Evolutionary conservation across 1,139 yeast genomes (phyloP), one percentile per base, ranked within the genome.

Genomic region (Diutina siamensis): DNA sequence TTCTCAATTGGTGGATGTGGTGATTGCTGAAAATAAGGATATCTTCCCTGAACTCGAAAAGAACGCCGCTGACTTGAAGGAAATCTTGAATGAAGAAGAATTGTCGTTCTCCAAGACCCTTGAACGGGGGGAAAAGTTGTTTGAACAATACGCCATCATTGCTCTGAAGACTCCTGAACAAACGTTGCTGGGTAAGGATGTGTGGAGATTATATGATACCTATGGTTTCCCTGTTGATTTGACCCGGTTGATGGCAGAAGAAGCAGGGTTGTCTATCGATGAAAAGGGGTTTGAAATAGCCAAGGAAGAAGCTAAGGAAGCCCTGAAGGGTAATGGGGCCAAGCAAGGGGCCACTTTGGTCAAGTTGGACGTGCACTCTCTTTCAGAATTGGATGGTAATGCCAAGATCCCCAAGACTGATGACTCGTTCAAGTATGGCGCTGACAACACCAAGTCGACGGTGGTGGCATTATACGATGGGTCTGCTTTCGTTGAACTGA

Each of bases 171-270:
- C 83, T 31, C 82, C 84, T 45, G 78, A 76, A 51, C 89, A 82
- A 63, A 77, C 83, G 38, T 74, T 92, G 51, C 78, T 86, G 45
- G 99, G 99, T 61, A 82, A 78, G 58, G 97, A 92, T 60, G 98
- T 92, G 38, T 92, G 99, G 99, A 80, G 99, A 67, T 73, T 92
- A 57, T 94, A 94, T 57, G 99, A 92, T 58, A 94, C 99, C n/a
- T 92, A 89, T 60, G 99, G 99, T 48, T 92, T 92, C 84, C 99
- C 99, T 40, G 97, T 88, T 47, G 99, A 92, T 67, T 78, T 92
- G 63, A 94, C 98, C 36, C 80, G 95, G 62, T 76, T 92, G 61
- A 94, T 92, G 98, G 98, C 98, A 42, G 97, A 89, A 66, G 99
- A 92, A 68, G 87, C 94, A 48, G 95, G 94, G n/a, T 75, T 92